Conservation (phyloP, 176 grass and related monocot species). For the Oryza rufipogon region DNA sequence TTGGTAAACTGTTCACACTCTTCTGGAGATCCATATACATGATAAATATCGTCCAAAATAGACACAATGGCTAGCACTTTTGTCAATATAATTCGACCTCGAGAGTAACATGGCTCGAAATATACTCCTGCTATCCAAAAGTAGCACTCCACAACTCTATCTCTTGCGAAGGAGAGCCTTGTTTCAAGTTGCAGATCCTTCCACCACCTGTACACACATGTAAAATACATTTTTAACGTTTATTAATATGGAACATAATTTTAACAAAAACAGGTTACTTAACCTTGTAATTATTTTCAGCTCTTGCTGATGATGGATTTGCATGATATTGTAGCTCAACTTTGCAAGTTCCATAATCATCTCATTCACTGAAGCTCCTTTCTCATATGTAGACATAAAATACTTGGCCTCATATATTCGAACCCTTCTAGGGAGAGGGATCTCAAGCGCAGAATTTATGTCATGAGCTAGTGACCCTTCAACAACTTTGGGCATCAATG, state of each 20-base stretch:
- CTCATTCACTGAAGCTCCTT: background rate
- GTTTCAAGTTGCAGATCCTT: too few relatives aligned
- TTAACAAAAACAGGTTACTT: background rate
- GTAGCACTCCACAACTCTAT: too few relatives aligned
- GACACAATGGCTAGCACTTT: too few relatives aligned
- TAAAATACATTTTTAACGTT: too few relatives aligned
- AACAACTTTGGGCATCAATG: background rate
- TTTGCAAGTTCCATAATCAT: background rate
- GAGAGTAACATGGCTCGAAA: too few relatives aligned
- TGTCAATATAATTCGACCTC: too few relatives aligned
- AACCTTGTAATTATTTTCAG: background rate
- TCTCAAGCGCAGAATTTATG: background rate
- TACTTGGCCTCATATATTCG: background rate
- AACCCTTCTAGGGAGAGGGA: slow-evolving; percentile 11
- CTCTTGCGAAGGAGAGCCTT: too few relatives aligned
- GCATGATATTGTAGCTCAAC: background rate
- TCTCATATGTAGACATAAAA: background rate
- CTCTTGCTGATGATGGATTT: background rate
- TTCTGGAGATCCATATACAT: too few relatives aligned
- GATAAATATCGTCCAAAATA: too few relatives aligned
- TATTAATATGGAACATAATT: background rate
- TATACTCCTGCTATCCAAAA: too few relatives aligned
- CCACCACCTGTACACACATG: too few relatives aligned
- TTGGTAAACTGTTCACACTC: too few relatives aligned
- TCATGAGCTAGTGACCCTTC: background rate